Evolutionary conservation across 352 stramenopile genomes (phyloP), one percentile per base, ranked within the genome.

Genomic region (Phytopythium sindhum): DNA sequence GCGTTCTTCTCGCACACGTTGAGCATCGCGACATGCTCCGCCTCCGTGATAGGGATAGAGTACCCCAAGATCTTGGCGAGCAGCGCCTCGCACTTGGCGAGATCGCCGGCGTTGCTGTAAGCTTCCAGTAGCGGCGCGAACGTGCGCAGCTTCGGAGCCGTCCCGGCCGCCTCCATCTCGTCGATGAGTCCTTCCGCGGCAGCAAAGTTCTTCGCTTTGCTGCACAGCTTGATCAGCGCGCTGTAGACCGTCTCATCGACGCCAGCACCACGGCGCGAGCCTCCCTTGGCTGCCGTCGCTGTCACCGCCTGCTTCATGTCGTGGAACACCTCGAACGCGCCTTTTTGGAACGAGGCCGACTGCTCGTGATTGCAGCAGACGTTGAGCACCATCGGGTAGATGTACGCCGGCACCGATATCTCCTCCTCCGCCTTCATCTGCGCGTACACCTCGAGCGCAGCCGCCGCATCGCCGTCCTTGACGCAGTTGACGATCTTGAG

Each of bases 221-320:
- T 78, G 64, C 81, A 93, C 12, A 95, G 66, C 58, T 92, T 91
- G 60, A 93, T 70, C 52, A 95, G 72, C 28, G 86, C 82, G 61
- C 78, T 93, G 68, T 86, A 90, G 31, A 81, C 84, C 17, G 73
- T 81, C 64, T 95, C 86, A 26, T 86, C 77, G 14, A 84, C 67
- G 26, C 59, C 60, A 29, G 26, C 29, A 17, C 50, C 54, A 5
- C 55, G 37, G 24, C 62, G 63, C 12, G 39, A 66, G 48, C 52
- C 75, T 24, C 60, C 70, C 47, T 45, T 73, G 37, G 39, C 52
- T 24, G 65, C 17, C 21, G 63, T 57, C 7, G 54, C 21, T 29
- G 29, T 28, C 19, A 60, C 33, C 35, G 64, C 64, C 41, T 67
- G 70, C 37, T 89, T 86, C 79, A 95, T 89, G 26, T 93, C 70